phyloP scores from a whole-genome alignment of 805 yeast genomes.

The Kodamaea kaohsiungensis region DNA sequence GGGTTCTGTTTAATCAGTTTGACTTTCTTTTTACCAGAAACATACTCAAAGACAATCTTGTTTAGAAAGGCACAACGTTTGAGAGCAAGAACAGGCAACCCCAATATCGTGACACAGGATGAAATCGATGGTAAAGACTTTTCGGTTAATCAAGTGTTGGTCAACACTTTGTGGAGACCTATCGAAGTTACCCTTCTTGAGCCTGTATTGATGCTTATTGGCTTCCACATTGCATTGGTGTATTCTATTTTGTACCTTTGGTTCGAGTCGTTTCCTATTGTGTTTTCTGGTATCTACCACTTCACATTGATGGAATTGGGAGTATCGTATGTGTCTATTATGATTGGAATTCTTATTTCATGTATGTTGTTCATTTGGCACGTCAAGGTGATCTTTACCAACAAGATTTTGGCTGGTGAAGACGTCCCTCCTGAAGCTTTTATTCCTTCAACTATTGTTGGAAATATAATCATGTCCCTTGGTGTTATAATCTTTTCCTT shows the following conservation, averaged over 20 bases:
- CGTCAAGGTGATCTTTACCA: constrained; percentile 14
- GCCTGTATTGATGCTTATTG: constrained; percentile 55
- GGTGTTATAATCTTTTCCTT: constrained; percentile 25
- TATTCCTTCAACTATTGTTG: constrained; percentile 23
- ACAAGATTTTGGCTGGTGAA: constrained; percentile 13
- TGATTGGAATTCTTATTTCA: constrained; percentile 43
- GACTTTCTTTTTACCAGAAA: constrained; percentile 46
- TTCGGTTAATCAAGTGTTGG: constrained; percentile 14
- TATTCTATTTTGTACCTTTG: constrained; percentile 57
- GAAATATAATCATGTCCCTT: constrained; percentile 22
- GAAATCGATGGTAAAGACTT: constrained; percentile 32
- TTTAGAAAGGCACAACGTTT: constrained; percentile 50
- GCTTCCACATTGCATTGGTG: constrained; percentile 50
- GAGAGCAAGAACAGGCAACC: constrained; percentile 49
- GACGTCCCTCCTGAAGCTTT: constrained; percentile 18
- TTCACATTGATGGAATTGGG: constrained; percentile 53
- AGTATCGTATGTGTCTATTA: constrained; percentile 46
- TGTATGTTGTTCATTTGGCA: constrained; percentile 11
- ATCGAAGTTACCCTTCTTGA: constrained; percentile 49
- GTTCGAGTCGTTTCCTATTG: constrained; percentile 64
- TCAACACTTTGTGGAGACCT: constrained; percentile 48
- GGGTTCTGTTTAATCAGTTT: constrained; percentile 39
- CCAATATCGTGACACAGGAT: constrained; percentile 42
- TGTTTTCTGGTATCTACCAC: constrained; percentile 44
- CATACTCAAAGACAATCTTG: constrained; percentile 45